A percentile compares a stretch with the other conserved stretches of the same genome.
These are phyloP conservation scores for Solanum bulbocastanum DNA, from an alignment of 257 asterid genomes.

Conservation along the genomic window DNA sequence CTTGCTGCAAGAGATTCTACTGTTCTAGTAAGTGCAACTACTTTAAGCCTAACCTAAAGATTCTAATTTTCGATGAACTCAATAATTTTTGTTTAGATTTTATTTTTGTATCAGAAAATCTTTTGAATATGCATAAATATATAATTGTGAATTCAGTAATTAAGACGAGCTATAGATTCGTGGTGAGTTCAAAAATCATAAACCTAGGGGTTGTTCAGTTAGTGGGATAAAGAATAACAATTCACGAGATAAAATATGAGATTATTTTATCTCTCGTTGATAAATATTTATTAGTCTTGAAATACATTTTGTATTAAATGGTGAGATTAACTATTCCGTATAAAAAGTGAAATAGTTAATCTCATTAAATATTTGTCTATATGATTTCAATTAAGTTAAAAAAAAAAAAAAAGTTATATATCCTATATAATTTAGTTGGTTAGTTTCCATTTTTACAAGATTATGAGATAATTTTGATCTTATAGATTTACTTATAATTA, in stretches of 20 bases:
- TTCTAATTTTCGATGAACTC: not conserved
- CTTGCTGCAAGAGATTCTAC: constrained; percentile 83
- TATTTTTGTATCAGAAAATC: too few species aligned
- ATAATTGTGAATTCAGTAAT: not conserved
- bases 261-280: not conserved
- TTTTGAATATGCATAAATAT: too few species aligned
- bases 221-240: not conserved
- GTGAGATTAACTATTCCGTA: not conserved
- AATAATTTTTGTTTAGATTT: not conserved
- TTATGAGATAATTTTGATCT: not conserved
- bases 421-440: not conserved
- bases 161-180: not conserved
- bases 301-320: too few species aligned
- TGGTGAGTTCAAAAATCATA: not conserved
- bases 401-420: not conserved
- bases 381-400: not conserved
- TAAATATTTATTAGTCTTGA: not conserved
- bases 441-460: not conserved
- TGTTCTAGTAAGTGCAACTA: constrained; percentile 37
- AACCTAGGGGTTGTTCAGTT: not conserved
- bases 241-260: too few species aligned
- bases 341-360: too few species aligned
- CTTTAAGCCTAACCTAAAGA: not conserved
- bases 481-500: not conserved
- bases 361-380: too few species aligned